phyloP scores from a whole-genome alignment of 1,284 basidiomycete species.

The Neotropicomus parvogracilis region DNA sequence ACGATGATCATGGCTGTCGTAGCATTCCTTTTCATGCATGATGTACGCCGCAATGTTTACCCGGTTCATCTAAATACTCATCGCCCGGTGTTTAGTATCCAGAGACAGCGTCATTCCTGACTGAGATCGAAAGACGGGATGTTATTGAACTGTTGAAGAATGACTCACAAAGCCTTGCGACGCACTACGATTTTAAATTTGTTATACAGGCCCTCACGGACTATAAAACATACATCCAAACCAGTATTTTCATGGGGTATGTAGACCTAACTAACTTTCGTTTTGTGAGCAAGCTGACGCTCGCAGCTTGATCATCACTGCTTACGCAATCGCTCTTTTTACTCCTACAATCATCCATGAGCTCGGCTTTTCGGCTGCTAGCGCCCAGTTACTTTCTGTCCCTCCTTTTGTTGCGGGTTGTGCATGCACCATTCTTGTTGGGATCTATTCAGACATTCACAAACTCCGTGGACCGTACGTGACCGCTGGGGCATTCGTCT shows the following conservation, averaged over 20 bases:
- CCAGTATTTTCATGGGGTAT: conserved; percentile 44
- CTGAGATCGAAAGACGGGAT: conserved; percentile 34
- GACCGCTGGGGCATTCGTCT: conserved; percentile 36
- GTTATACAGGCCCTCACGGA: conserved; percentile 41
- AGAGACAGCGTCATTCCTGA: conserved; percentile 45
- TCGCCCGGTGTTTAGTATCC: conserved; percentile 36
- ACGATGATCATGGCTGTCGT: conserved; percentile 37
- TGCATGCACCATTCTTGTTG: conserved; percentile 40
- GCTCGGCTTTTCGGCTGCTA: conserved; percentile 52
- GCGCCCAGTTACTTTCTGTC: conserved; percentile 54
- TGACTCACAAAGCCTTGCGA: conserved; percentile 36
- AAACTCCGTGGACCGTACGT: conserved; percentile 45
- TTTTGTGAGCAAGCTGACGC: not conserved
- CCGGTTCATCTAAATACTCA: not conserved
- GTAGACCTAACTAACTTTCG: conserved; percentile 3
- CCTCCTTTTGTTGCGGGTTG: conserved; percentile 49
- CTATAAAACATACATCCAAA: conserved; percentile 43
- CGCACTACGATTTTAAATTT: conserved; percentile 35
- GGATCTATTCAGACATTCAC: conserved; percentile 42
- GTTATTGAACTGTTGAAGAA: conserved; percentile 39
- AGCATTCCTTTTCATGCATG: conserved; percentile 43
- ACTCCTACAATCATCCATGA: conserved; percentile 53
- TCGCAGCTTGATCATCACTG: conserved; percentile 43
- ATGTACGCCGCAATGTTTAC: conserved; percentile 30
- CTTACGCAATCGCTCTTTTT: conserved; percentile 59